Evolutionary conservation across 805 yeast species (phyloP), one percentile per base, ranked within the genome.

Genomic region (Starmerella lactis-condensi): DNA sequence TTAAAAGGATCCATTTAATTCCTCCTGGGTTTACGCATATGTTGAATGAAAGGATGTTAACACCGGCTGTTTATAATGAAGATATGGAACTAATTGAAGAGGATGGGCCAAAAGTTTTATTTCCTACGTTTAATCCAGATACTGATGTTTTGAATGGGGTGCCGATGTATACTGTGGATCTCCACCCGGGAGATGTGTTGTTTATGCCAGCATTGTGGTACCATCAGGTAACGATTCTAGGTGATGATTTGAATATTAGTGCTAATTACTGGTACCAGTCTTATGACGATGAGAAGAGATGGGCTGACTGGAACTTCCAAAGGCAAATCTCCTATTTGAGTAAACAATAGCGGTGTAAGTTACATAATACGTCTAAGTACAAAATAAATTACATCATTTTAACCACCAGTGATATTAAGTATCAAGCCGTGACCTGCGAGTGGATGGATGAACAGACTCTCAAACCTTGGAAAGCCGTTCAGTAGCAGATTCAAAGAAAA

Each of bases 131-230:
- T n/a, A 44, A 53, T 25, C 56, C 57, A 7, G 23, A 35, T n/a
- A 22, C 7, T 4, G 11, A 19, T 21, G 35, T 23, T 37, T 18
- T 33, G 15, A 8, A 10, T 31, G 30, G 17, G 26, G 9, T 38
- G 46, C 34, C 36, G 21, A 43, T 38, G 17, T 50, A 40, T 29
- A 37, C 34, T n/a, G 55, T 54, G 16, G 48, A 40, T 19, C 34
- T 57, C 17, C 32, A 44, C 6, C 52, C 58, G 2, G 60, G 61
- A 4, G 58, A 57, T 28, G 44, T 50, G 11, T 43, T 57, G 24
- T 57, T 50, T 34, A 35, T 57, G 8, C 61, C 61, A 1, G 54
- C 60, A 4, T 42, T 55, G 29, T 57, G 61, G 61, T 57, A 52
- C 37, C 61, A 57, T 28, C 57, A 56, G 40, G 55, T 57, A 6